Evolutionary conservation across 1,284 basidiomycete species (phyloP), one percentile per base, ranked within the genome.

Genomic region (Moniliophthora roreri): DNA sequence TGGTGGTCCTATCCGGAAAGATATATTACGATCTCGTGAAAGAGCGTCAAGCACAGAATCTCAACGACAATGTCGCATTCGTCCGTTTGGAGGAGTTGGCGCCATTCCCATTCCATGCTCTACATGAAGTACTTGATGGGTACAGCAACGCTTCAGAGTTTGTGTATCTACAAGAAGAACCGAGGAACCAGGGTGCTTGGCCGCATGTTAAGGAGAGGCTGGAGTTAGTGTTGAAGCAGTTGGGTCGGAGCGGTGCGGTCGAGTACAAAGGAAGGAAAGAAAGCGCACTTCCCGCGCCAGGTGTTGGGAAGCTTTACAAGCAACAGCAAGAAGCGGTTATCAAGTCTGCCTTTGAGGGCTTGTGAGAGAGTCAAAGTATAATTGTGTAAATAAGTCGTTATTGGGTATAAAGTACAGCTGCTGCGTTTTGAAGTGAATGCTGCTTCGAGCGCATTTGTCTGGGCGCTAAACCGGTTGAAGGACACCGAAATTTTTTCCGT

Each of bases 1-100:
- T 91, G 3, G 72, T 87, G 13, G 63, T 87, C 32, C 68, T 91
- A 53, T 80, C 84, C 0, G 93, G 93, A 21, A 95, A 95, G 72
- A 70, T 94, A 9, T 95, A 91, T 71, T 95, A 95, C 68, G 91
- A 94, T 36, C 81, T 95, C 13, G 69, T 79, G 50, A 90, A 90
- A 56, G 82, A 87, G 54, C 79, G 91, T 2, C 66, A 78, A 39
- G 69, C 75, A 11, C 78, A 77, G 0, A 71, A 70, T 1, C 64
- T 84, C 20, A 70, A 77, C n/a, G 68, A 72, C 38, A 58, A 68
- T 2, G 77, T 92, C 1, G 84, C 85, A 0, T 76, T 95, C 57
- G 69, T 95, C 23, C 83, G 93, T 11, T 65, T 95, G 52, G 93
- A 95, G 64, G 93, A 95, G 65, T 75, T 95, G 4, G 82, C 85